A percentile compares a stretch with the other conserved stretches of the same genome.
Evolutionary conservation across 1,284 basidiomycete species (phyloP).

Genomic region (Rhodotorula sp.): DNA sequence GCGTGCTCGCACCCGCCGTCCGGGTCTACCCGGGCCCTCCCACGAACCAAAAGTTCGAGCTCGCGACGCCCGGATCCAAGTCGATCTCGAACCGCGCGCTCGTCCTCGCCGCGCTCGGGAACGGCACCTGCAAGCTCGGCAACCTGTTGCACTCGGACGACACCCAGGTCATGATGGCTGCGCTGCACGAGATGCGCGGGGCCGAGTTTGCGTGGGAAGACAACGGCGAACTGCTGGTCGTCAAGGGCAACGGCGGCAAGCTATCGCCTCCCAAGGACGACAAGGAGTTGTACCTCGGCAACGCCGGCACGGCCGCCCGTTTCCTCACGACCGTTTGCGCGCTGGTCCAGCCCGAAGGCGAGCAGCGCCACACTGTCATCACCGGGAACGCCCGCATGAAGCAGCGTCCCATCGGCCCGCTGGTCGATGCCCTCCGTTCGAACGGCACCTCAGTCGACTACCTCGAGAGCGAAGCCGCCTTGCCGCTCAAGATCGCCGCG

Average conservation of each 20-base stretch:
- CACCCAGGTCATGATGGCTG: slow-evolving; percentile 98
- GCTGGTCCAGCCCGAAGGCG: slow-evolving; percentile 58
- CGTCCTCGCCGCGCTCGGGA: slow-evolving; percentile 85
- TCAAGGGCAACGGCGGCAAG: slow-evolving; percentile 77
- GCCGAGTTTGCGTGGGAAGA: slow-evolving; percentile 91
- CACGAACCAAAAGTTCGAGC: slow-evolving; percentile 63
- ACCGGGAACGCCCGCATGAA: slow-evolving; percentile 99
- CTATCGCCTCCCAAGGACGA: slow-evolving; percentile 71
- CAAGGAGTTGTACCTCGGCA: slow-evolving; percentile 92
- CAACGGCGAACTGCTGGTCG: slow-evolving; percentile 85
- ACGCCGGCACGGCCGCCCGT: slow-evolving; percentile 95
- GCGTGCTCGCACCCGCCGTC: slow-evolving; percentile 73
- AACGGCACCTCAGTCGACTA: slow-evolving; percentile 81
- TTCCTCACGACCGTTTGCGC: slow-evolving; percentile 97
- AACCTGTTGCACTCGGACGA: slow-evolving; percentile 97
- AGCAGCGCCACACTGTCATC: slow-evolving; percentile 65
- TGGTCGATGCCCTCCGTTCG: slow-evolving; percentile 83
- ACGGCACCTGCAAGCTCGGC: slow-evolving; percentile 80
- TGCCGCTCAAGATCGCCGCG: slow-evolving; percentile 81
- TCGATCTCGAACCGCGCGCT: slow-evolving; percentile 95
- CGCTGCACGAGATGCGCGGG: slow-evolving; percentile 83
- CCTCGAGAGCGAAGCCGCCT: slow-evolving; percentile 74
- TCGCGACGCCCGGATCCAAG: slow-evolving; percentile 94
- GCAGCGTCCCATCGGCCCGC: slow-evolving; percentile 86
- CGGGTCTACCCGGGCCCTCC: slow-evolving; percentile 69